A percentile compares a stretch with the other conserved stretches of the same genome.
These are phyloP conservation scores for Trichoderma harzianum DNA, from an alignment of 2,329 filamentous ascomycete genomes.

Conservation along the genomic window DNA sequence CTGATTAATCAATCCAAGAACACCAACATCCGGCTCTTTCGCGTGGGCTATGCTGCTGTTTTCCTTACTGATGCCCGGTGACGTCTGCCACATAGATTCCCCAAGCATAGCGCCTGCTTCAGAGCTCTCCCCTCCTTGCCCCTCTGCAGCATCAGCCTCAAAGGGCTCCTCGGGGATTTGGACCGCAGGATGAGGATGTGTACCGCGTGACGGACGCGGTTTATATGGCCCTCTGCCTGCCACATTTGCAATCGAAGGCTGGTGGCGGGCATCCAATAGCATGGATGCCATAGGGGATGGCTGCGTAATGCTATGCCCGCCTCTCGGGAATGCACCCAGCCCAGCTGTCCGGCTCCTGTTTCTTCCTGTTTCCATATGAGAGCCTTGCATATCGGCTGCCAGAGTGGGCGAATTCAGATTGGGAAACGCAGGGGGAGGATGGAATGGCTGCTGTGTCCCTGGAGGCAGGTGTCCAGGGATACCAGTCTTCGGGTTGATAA, in stretches of 20 bases:
- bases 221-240: constrained; percentile 46
- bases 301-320: constrained; percentile 43
- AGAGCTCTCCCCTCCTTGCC: constrained; percentile 54
- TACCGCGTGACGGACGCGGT: constrained; percentile 43
- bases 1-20: constrained; percentile 57
- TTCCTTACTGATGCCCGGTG: constrained; percentile 51
- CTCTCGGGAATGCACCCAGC: constrained; percentile 25
- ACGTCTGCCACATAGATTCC: constrained; percentile 59
- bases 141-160: constrained; percentile 43
- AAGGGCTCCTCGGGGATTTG: constrained; percentile 55
- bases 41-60: constrained; percentile 49
- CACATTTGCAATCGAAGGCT: constrained; percentile 53
- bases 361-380: constrained; percentile 43
- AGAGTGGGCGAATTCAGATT: constrained; percentile 62
- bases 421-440: constrained; percentile 73
- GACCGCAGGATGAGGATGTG: constrained; percentile 42
- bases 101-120: constrained; percentile 50
- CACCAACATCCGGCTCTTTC: constrained; percentile 50
- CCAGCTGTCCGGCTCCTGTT: constrained; percentile 40
- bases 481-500: constrained; percentile 67
- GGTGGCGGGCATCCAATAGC: constrained; percentile 72
- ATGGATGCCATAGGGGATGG: constrained; percentile 69
- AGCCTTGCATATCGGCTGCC: constrained; percentile 53
- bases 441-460: constrained; percentile 56
- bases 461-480: constrained; percentile 59